Conservation (phyloP, 805 yeast species). For the Suhomyces canberraensis region DNA sequence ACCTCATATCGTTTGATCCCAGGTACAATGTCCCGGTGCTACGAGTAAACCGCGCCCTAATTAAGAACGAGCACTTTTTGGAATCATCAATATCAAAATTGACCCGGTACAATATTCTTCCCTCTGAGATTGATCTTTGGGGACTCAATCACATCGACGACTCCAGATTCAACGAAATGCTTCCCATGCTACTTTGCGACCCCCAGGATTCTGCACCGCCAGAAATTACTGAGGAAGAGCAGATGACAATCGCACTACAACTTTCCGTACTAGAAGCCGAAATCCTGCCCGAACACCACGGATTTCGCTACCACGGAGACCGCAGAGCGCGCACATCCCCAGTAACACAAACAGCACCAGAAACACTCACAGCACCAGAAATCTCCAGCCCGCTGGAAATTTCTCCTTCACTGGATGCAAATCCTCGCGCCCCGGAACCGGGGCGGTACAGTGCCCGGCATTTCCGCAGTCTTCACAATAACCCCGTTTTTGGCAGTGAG, state of each 20-base stretch:
- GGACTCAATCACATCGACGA: constrained; percentile 22
- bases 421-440: too few species aligned
- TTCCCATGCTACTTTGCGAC: constrained; percentile 18
- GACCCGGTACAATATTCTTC: constrained; percentile 15
- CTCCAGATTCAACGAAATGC: constrained; percentile 14
- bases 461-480: constrained; percentile 3
- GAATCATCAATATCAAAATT: constrained; percentile 17
- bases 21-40: constrained; percentile 20
- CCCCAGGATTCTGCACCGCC: neutral
- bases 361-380: too few species aligned
- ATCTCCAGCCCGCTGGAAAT: too few species aligned
- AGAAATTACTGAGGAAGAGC: constrained; percentile 1
- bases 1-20: constrained; percentile 23
- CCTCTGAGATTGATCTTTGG: constrained; percentile 19
- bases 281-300: neutral
- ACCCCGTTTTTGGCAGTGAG: constrained; percentile 1
- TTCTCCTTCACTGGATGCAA: too few species aligned
- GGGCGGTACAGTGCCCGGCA: neutral
- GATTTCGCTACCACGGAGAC: neutral
- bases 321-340: too few species aligned
- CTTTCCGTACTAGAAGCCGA: constrained; percentile 2
- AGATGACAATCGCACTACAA: constrained; percentile 2
- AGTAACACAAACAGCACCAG: too few species aligned
- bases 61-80: constrained; percentile 15
- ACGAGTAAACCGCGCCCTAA: constrained; percentile 19